Conservation (phyloP, 192 early-diverging fungal genomes). For the Gamsiella multidivaricata region DNA sequence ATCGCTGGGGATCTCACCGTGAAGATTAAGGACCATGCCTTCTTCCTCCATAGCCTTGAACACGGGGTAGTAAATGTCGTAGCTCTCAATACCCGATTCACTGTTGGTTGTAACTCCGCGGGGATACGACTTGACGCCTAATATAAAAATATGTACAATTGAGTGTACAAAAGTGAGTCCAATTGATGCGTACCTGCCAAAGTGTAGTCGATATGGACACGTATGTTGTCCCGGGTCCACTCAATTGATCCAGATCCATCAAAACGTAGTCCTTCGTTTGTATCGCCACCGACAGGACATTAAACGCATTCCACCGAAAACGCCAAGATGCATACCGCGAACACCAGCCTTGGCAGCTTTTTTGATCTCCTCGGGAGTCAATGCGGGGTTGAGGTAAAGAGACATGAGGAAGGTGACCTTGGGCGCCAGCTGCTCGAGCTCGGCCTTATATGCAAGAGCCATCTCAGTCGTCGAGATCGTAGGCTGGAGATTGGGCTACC, state of each 20-base stretch:
- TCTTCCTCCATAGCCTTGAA: conserved; percentile 95
- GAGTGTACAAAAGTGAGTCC: background rate
- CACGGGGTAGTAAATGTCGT: conserved; percentile 90
- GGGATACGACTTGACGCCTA: conserved; percentile 93
- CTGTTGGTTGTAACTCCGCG: conserved; percentile 98
- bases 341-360: conserved; percentile 89
- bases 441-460: conserved; percentile 85
- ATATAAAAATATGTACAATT: background rate
- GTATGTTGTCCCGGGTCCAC: too few relatives aligned
- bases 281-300: background rate
- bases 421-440: conserved; percentile 86
- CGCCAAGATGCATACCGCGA: conserved; percentile 57
- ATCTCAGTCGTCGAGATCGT: conserved; percentile 88
- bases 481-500: conserved; percentile 92
- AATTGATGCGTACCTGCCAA: background rate
- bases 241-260: background rate
- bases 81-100: conserved; percentile 93
- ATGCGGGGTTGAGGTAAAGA: conserved; percentile 86
- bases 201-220: too few relatives aligned
- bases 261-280: background rate
- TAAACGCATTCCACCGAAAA: background rate
- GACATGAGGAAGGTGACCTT: conserved; percentile 93
- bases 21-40: conserved; percentile 94
- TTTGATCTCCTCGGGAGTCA: conserved; percentile 90
- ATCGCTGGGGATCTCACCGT: conserved; percentile 94